Evolutionary conservation across 768 basidiomycete species (phyloP), one percentile per base, ranked within the genome.

Genomic region (Butyriboletus loyo): DNA sequence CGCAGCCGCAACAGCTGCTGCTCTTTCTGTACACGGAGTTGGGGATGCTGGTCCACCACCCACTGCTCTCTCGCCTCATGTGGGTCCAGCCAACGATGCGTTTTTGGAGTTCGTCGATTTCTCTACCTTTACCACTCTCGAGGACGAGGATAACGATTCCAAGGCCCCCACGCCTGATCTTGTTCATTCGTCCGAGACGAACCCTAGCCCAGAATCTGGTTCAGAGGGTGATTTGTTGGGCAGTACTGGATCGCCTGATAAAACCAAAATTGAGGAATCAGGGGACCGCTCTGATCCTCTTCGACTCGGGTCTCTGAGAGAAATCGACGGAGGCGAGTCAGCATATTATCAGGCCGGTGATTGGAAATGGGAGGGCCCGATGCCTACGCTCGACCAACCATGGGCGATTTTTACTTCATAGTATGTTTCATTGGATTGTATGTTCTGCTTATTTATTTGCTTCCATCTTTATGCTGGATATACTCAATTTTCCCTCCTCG

Each of bases 161-260:
- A 87, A 86, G 62, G 81, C 84, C n/a, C 75, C 79, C 8, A 90
- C 89, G 4, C 89, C 89, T 9, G 89, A 90, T 50, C 76, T 91
- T 43, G 72, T 87, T 15, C 75, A 77, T 31, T 81, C 84, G 11
- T 84, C 86, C 19, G 87, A 88, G 52, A 81, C 87, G 19, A 87
- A 89, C 58, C 84, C 81, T 11, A 89, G 87, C 64, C 89, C 89
- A 3, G 85, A 86, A 61, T 89, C 87, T 14, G 81, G 78, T 32
- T 80, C 85, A 9, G 87, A 87, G 60, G 73, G 78, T 28, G 85
- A 85, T 50, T 67, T 71, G 24, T 65, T 72, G 49, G 77, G 80
- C 46, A 74, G 75, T 56, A 66, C 74, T 52, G 68, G 75, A 39
- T 63, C 76, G 48, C 73, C 73, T 39, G 76, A 75, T 49, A 82